Base-by-base conservation (phyloP, 441 rosid species). In the Aquilaria agallochum region DNA sequence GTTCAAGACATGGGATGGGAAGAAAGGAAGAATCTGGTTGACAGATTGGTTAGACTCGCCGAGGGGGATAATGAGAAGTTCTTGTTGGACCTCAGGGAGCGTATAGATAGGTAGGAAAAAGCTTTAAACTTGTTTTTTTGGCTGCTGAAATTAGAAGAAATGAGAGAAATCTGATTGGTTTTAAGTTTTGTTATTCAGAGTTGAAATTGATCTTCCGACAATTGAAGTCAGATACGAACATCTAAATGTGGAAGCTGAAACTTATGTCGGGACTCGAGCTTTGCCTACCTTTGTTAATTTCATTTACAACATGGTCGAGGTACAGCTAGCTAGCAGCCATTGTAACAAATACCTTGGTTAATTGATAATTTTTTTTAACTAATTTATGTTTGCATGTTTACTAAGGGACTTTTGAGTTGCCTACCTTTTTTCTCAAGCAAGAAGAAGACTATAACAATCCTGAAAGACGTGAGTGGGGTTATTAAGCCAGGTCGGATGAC, bases 41-140 rank as follows among this genome's bases (percentile, higher is more conserved):
- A 78, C 53, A 82, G 83, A 71, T 67, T 90, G 64, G 68, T 82
- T 44, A 72, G 46, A 8, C 53, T 58, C 2, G 62, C 76, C 0
- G 81, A 83, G 49, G 81, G 73, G 48, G 86, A 84, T 49, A 87
- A 87, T 60, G 95, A 81, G 71, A 69, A 66, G 59, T 90, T 85
- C 77, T 68, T 87, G 76, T 48, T 61, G 46, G 85, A 75, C 66
- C 75, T 87, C 60, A 83, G 69, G 78, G 59, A 63, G 9, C 82
- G 95, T 5, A 51, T 81, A 45, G 89, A 87, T n/a, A 83, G 90
- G 92, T 71, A 67, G 27, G 34, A 20, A 20, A 20, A 20, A 20
- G 27, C 27, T 20, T 20, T 20, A 20, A 20, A 20, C 27, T 20
- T 20, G 27, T 20, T 20, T 49, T 7, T 60, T 60, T 48, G 53